Evolutionary conservation across 2,329 filamentous ascomycete genomes (phyloP).

Genomic region (Fusarium chuoi): DNA sequence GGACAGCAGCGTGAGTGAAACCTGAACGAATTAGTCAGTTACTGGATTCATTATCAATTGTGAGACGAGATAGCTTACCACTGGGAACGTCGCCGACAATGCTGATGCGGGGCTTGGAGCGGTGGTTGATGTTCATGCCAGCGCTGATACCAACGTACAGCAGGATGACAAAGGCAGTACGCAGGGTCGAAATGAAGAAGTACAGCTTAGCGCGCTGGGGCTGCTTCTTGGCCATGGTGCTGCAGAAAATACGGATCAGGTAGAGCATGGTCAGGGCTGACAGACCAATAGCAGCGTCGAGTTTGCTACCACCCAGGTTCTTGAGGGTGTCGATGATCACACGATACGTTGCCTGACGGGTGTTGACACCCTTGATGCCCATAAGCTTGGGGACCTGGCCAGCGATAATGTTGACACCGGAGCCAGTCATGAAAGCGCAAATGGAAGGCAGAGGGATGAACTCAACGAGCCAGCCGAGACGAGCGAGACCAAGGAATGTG

Average conservation of each 20-base stretch:
- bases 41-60: background rate
- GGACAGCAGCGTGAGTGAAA: conserved; percentile 76
- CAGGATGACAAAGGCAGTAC: conserved; percentile 82
- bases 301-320: conserved; percentile 57
- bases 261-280: conserved; percentile 76
- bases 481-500: conserved; percentile 59
- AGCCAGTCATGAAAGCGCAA: conserved; percentile 65
- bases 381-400: conserved; percentile 63
- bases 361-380: conserved; percentile 62
- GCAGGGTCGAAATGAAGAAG: conserved; percentile 82
- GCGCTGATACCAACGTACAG: conserved; percentile 83
- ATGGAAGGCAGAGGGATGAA: conserved; percentile 64
- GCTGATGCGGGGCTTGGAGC: conserved; percentile 66
- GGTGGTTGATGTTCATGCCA: conserved; percentile 71
- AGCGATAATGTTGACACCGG: conserved; percentile 60
- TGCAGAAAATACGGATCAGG: conserved; percentile 70
- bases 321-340: conserved; percentile 64
- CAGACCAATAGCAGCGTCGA: conserved; percentile 80
- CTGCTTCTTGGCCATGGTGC: conserved; percentile 71
- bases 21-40: conserved; percentile 51
- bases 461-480: conserved; percentile 65
- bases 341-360: conserved; percentile 58
- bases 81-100: conserved; percentile 76
- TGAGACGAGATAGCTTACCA: conserved; percentile 55
- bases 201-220: conserved; percentile 74